Percentiles rank a stretch among this genome's conserved stretches.
These are phyloP conservation scores for Ophioceras dolichostomum DNA, from an alignment of 2,329 filamentous ascomycete genomes.

Conservation along the genomic window DNA sequence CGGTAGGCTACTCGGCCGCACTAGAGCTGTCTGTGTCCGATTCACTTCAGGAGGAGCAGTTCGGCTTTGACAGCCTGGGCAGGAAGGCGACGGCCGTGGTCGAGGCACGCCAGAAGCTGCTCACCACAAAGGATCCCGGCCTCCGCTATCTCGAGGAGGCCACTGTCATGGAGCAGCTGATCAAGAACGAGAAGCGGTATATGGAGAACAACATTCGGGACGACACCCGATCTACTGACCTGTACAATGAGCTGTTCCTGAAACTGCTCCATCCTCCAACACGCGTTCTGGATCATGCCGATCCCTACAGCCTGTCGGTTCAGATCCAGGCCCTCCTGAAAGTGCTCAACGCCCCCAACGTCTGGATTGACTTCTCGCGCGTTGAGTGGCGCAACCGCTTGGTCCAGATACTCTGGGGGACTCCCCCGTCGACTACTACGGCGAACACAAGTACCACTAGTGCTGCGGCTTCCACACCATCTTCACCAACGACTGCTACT, in stretches of 20 bases:
- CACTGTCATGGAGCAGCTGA: slow-evolving; percentile 45
- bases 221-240: slow-evolving; percentile 36
- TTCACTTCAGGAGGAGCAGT: slow-evolving; percentile 49
- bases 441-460: too few relatives aligned
- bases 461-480: too few relatives aligned
- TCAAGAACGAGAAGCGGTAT: slow-evolving; percentile 43
- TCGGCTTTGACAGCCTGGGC: slow-evolving; percentile 43
- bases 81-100: slow-evolving; percentile 40
- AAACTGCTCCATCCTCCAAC: slow-evolving; percentile 45
- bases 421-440: slow-evolving; percentile 16
- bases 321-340: slow-evolving; percentile 59
- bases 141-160: slow-evolving; percentile 45
- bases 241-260: slow-evolving; percentile 51
- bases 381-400: slow-evolving; percentile 65
- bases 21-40: slow-evolving; percentile 55
- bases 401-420: slow-evolving; percentile 57
- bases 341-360: slow-evolving; percentile 49
- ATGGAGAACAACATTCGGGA: slow-evolving; percentile 37
- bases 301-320: slow-evolving; percentile 52
- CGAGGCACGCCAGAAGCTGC: slow-evolving; percentile 45
- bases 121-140: slow-evolving; percentile 38
- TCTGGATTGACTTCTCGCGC: slow-evolving; percentile 64
- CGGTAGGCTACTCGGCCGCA: slow-evolving; percentile 56
- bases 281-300: slow-evolving; percentile 40
- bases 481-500: too few relatives aligned